Evolutionary conservation across 139 green algal species (phyloP).

Genomic region (Chlamydomonas schloesseri): DNA sequence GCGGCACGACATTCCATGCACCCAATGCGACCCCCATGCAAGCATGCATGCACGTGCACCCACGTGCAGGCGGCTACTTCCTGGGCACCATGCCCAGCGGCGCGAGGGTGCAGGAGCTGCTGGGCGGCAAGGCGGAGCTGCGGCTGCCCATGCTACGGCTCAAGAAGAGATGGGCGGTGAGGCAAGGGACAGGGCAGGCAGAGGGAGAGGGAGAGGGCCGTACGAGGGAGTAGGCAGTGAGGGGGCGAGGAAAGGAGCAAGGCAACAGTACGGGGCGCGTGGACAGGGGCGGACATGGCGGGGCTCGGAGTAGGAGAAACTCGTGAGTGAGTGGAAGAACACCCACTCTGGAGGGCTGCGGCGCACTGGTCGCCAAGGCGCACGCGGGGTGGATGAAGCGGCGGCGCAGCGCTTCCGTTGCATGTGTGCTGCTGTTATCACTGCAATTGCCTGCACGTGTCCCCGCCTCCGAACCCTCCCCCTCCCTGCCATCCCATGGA

Average conservation of each 20-base stretch:
- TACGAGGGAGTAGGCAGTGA: not conserved
- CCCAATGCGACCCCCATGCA: too few species aligned
- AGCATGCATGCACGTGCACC: too few species aligned
- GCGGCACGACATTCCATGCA: too few species aligned
- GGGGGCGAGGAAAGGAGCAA: not conserved
- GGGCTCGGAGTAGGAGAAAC: too few species aligned
- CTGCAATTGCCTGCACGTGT: too few species aligned
- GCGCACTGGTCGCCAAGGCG: too few species aligned
- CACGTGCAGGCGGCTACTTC: conserved; percentile 84
- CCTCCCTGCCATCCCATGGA: not conserved
- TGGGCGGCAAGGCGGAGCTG: conserved; percentile 35
- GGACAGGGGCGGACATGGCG: not conserved
- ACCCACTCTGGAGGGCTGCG: too few species aligned
- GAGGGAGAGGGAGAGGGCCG: not conserved
- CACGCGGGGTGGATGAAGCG: too few species aligned
- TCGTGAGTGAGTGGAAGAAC: too few species aligned
- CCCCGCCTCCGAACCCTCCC: too few species aligned
- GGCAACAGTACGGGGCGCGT: not conserved
- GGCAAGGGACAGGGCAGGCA: not conserved
- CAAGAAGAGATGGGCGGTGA: conserved; percentile 72
- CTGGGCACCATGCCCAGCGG: conserved; percentile 86
- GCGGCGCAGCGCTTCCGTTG: too few species aligned
- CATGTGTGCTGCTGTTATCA: too few species aligned
- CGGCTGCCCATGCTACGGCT: conserved; percentile 73
- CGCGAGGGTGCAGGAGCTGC: conserved; percentile 69